Evolutionary conservation across 2,329 filamentous ascomycete genomes (phyloP).

Genomic region (Aureobasidium vineae): DNA sequence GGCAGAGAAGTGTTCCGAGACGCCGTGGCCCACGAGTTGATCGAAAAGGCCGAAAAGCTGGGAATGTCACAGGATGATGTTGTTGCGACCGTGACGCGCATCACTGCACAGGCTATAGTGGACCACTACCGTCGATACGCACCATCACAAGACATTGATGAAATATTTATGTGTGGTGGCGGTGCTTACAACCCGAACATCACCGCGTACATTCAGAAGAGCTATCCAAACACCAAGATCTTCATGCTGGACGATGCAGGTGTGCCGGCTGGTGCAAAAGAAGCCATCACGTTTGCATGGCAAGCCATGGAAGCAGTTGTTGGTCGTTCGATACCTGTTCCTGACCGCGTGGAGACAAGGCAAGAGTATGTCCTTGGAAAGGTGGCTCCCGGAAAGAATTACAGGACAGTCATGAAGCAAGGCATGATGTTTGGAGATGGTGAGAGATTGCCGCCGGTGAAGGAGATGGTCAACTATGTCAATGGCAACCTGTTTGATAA

Average conservation of each 20-base stretch:
- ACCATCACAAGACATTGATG: constrained; percentile 49
- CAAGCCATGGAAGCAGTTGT: constrained; percentile 60
- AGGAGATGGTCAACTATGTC: constrained; percentile 53
- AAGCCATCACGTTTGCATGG: constrained; percentile 60
- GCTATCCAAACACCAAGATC: constrained; percentile 52
- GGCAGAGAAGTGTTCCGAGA: constrained; percentile 61
- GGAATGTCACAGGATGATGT: constrained; percentile 53
- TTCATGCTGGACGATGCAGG: constrained; percentile 58
- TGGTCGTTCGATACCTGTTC: constrained; percentile 56
- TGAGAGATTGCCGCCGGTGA: constrained; percentile 49
- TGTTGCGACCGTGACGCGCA: constrained; percentile 59
- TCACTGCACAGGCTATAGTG: constrained; percentile 60
- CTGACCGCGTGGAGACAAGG: constrained; percentile 54
- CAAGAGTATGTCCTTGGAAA: constrained; percentile 56
- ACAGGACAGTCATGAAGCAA: constrained; percentile 53
- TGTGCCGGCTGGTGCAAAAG: constrained; percentile 58
- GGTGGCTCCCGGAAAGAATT: constrained; percentile 55
- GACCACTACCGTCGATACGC: constrained; percentile 52
- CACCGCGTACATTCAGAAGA: constrained; percentile 51
- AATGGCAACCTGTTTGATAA: constrained; percentile 51
- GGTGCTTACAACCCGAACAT: constrained; percentile 61
- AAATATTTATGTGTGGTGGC: constrained; percentile 62
- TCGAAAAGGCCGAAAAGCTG: constrained; percentile 47
- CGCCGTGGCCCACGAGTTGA: constrained; percentile 54
- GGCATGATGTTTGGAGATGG: constrained; percentile 53